Base-by-base conservation (phyloP, 192 early-diverging fungal species). In the Linnemannia schmuckeri region DNA sequence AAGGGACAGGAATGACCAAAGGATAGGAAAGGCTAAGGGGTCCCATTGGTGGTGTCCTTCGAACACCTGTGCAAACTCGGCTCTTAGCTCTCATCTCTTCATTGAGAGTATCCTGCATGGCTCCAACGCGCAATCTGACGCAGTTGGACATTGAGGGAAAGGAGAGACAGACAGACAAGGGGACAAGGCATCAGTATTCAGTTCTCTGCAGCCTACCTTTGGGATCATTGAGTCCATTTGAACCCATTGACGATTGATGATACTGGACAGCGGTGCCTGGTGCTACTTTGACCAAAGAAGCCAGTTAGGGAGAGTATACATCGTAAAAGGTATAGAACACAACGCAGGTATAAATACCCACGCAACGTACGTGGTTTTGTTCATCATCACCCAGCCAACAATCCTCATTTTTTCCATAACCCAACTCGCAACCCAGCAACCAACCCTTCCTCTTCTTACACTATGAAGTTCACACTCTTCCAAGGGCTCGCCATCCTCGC, bases 391-490 rank as follows among this genome's bases (percentile, higher is more conserved):
- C 22, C 54, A 24, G 54, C 22, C 54, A 24, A 55, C 54, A 55
- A 55, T 55, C 54, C 54, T 55, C 54, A 6, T 24, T 20, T 24
- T 6, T 24, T 55, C 54, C 20, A 55, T 20, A 55, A 55, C 54
- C 54, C 2, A 55, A 5, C 22, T 52, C 47, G 47, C 47, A 55
- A 41, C 54, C 54, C 17, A 24, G 6, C 17, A 55, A 55, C 6
- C 54, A 55, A n/a, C n/a, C n/a, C 54, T 22, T 22, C 54, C 54
- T 55, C n/a, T 76, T 24, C 40, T 40, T 27, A 35, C 61, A 76
- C 40, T 0, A 76, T 76, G 75, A 76, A 66, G 37, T 42, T 66
- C 75, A 63, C 75, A 76, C 35, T 76, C 61, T 44, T 76, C 38
- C 75, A 61, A n/a, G 30, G 33, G 13, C n/a, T 68, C 22, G 30